Evolutionary conservation across 768 basidiomycete species (phyloP), one percentile per base, ranked within the genome.

Genomic region (Tricholoma saponaceum): DNA sequence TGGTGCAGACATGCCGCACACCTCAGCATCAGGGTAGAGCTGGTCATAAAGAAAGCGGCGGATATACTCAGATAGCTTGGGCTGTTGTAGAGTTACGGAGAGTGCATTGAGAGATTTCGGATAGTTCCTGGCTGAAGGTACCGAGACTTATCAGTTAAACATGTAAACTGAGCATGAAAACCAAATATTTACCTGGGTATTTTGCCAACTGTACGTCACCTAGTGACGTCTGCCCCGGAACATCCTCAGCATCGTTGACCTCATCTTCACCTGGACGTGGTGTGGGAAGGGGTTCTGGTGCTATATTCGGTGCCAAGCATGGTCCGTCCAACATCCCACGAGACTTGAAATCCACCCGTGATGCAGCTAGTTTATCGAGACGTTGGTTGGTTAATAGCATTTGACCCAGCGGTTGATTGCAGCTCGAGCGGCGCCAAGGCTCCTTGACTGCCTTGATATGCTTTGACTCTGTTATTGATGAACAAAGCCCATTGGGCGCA

Each of bases 381-480:
- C 32, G n/a, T 37, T 52, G 51, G 30, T 52, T 52, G 3, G 51
- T 52, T 1, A 52, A 32, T 10, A 52, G 32, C 51, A 52, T 52
- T n/a, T 52, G 51, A 3, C 32, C 51, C 3, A 52, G 35, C 1
- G 52, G 1, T 10, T 52, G 4, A 41, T 52, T 18, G 8, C 35
- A 5, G n/a, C 26, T 52, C 1, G 52, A 52, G 2, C 33, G 35
- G 3, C 20, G n/a, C 52, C 52, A 52, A 4, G 52, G 52, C 20
- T 52, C 20, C 26, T 52, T 52, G 1, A 52, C 52, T 13, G 52
- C 52, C 4, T 47, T 52, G 23, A 54, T 54, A 20, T 54, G 52
- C 12, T 43, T 37, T 18, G 52, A 69, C 52, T 73, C 71, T 0
- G 70, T 74, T 16, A 71, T 72, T 5, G 71, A 71, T 0, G 70